Base-by-base conservation (phyloP, 2,329 filamentous ascomycete genomes). In the Dothidotthia symphoricarpi region DNA sequence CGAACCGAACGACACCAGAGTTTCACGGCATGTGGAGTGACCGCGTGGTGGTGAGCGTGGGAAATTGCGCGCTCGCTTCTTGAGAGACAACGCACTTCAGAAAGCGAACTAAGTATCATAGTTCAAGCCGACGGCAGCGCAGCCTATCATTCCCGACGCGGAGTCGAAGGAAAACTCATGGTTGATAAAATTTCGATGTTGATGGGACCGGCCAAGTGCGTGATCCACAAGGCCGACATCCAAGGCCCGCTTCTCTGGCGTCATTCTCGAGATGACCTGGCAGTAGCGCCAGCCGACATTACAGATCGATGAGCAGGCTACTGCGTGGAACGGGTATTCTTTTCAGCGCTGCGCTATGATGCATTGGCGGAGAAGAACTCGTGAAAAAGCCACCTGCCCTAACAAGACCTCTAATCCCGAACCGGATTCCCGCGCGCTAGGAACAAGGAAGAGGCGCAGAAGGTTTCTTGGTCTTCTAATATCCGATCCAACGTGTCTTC, bases 61-160 rank as follows among this genome's bases (percentile, higher is more conserved):
- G 39, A 42, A 40, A 41, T 43, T 42, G 39, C 31, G 38, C 25
- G 37, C 30, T 35, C 39, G 39, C 39, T 42, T 47, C 48, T 45
- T 54, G 45, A 37, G 39, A 7, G 31, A 17, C 34, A 24, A 34
- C 29, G 36, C 22, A 22, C 33, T 13, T 31, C 15, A 30, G 43
- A 9, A 22, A 22, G 19, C 19, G 19, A 22, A 22, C n/a, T n/a
- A n/a, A n/a, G n/a, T n/a, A n/a, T n/a, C n/a, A n/a, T n/a, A n/a
- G n/a, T n/a, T n/a, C n/a, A n/a, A n/a, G n/a, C n/a, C n/a, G n/a
- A n/a, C n/a, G n/a, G n/a, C 9, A 9, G 19, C 19, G 19, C 19
- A 22, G 9, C 19, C 19, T 22, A 9, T n/a, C 19, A 9, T 22
- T 22, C 19, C 19, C 9, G 19, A 22, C 19, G 19, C 19, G 19